A percentile compares a stretch with the other conserved stretches of the same genome.
Evolutionary conservation across 2,329 filamentous ascomycete species (phyloP).

Genomic region (Fusarium irregulare): DNA sequence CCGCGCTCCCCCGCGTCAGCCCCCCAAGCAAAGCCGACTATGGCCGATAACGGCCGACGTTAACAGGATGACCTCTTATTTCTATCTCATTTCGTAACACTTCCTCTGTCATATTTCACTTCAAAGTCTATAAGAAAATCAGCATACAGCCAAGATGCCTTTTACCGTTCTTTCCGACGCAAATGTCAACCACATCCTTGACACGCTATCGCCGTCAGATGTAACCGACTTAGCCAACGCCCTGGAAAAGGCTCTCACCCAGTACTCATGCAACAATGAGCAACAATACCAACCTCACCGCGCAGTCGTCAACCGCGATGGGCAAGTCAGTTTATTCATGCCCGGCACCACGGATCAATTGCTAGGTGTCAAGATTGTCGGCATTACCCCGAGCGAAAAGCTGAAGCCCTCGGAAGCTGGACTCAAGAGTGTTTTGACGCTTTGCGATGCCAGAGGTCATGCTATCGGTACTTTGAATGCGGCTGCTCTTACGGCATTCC

Average conservation of each 20-base stretch:
- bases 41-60: not conserved
- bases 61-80: too few species aligned
- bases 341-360: conserved; percentile 69
- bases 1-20: not conserved
- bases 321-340: conserved; percentile 74
- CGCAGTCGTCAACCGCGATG: conserved; percentile 70
- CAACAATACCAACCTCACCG: conserved; percentile 71
- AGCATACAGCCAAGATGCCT: conserved; percentile 13
- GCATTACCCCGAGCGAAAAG: conserved; percentile 44
- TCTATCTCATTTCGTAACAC: not conserved
- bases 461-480: conserved; percentile 74
- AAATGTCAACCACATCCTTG: conserved; percentile 40
- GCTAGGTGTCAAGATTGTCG: conserved; percentile 73
- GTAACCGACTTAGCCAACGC: conserved; percentile 27
- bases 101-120: not conserved
- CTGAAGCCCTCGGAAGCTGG: conserved; percentile 13
- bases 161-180: conserved; percentile 43
- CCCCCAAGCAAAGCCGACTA: not conserved
- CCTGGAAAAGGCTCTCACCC: conserved; percentile 37
- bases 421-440: conserved; percentile 63
- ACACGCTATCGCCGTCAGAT: conserved; percentile 31
- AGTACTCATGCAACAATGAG: conserved; percentile 71
- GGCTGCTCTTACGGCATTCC: conserved; percentile 75
- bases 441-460: conserved; percentile 67
- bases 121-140: too few species aligned